Percentiles rank a stretch among this genome's conserved stretches.
Evolutionary conservation across 2,329 filamentous ascomycete species (phyloP).

Genomic region (Sordariomycetes sp.): DNA sequence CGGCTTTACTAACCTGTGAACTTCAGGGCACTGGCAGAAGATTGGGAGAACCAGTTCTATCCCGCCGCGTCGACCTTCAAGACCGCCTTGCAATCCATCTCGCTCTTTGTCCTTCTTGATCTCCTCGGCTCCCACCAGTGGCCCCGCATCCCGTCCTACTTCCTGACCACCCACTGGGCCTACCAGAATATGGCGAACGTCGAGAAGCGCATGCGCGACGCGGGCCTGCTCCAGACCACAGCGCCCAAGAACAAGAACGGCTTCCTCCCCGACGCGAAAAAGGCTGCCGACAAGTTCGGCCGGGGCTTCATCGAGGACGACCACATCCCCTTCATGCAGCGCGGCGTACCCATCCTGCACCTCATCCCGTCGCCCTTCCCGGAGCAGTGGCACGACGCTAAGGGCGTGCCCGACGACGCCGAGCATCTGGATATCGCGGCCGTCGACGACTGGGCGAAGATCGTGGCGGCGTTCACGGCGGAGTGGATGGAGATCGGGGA

Average conservation of each 20-base stretch:
- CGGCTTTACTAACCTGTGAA: neutral
- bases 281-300: constrained; percentile 30
- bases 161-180: constrained; percentile 85
- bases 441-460: constrained; percentile 76
- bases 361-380: constrained; percentile 82
- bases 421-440: constrained; percentile 73
- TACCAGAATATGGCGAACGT: constrained; percentile 66
- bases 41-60: constrained; percentile 66
- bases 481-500: constrained; percentile 79
- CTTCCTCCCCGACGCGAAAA: constrained; percentile 59
- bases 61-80: constrained; percentile 64
- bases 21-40: constrained; percentile 57
- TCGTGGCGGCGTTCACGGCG: constrained; percentile 73
- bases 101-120: constrained; percentile 84
- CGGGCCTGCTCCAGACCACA: constrained; percentile 55
- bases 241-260: constrained; percentile 17
- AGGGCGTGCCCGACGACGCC: constrained; percentile 61
- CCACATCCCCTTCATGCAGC: constrained; percentile 78
- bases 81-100: constrained; percentile 67
- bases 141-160: constrained; percentile 74
- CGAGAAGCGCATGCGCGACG: constrained; percentile 61
- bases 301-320: constrained; percentile 63
- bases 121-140: constrained; percentile 57
- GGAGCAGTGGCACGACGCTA: constrained; percentile 64
- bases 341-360: constrained; percentile 82